These are phyloP conservation scores for Hypericum androsaemum DNA, from an alignment of 345 rosid species.

Conservation along the genomic window DNA sequence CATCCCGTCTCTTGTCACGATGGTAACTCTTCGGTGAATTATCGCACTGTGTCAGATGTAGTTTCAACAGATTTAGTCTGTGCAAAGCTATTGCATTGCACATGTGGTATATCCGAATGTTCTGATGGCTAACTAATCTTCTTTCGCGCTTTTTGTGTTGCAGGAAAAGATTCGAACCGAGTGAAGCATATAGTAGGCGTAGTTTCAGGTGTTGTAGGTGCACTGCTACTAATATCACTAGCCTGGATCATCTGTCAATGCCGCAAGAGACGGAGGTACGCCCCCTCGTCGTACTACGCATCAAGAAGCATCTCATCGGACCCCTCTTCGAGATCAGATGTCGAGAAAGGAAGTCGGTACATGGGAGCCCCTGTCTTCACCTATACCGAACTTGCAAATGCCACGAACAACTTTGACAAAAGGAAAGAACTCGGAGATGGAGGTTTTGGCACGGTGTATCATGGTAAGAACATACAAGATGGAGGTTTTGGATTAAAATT, in stretches of 20 bases:
- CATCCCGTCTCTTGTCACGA: conserved; percentile 25
- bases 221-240: neutral
- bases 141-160: too few relatives aligned
- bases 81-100: too few relatives aligned
- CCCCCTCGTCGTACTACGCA: neutral
- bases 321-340: neutral
- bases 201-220: neutral
- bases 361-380: neutral
- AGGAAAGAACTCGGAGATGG: neutral
- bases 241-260: neutral
- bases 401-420: neutral
- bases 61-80: too few relatives aligned
- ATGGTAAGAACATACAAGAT: too few relatives aligned
- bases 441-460: neutral
- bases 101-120: too few relatives aligned
- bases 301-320: neutral
- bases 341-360: neutral
- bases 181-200: neutral
- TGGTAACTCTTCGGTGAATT: too few relatives aligned
- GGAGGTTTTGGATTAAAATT: too few relatives aligned
- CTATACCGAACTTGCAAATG: conserved; percentile 1
- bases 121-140: too few relatives aligned
- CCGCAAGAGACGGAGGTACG: neutral
- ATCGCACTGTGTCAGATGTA: too few relatives aligned
- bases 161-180: too few relatives aligned